Conservation (phyloP, 305 asterid genomes). For the Ruellia speciosa region DNA sequence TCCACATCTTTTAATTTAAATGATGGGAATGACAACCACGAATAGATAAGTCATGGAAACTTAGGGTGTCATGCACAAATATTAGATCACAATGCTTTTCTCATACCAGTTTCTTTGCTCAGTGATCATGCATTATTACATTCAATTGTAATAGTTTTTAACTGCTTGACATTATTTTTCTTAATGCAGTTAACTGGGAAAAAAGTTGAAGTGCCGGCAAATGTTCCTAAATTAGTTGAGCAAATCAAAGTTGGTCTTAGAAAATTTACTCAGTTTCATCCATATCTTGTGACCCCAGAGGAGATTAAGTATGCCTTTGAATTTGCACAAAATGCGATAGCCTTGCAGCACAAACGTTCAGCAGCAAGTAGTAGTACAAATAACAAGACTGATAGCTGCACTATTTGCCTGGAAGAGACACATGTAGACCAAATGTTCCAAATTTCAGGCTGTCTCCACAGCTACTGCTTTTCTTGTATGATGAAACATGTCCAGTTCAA, state of each 20-base stretch:
- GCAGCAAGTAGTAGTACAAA: conserved; percentile 21
- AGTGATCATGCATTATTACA: conserved; percentile 8
- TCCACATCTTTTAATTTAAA: too few species aligned
- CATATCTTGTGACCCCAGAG: conserved; percentile 24
- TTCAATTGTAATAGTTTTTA: conserved; percentile 4
- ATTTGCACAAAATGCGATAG: conserved; percentile 37
- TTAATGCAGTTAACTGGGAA: conserved; percentile 40
- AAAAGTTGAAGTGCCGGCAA: conserved; percentile 12
- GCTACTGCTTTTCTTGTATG: conserved; percentile 51
- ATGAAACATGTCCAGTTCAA: conserved; percentile 46
- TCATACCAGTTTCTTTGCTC: conserved; percentile 11
- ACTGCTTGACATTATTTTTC: conserved; percentile 4
- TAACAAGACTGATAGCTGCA: conserved; percentile 32
- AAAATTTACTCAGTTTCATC: conserved; percentile 20
- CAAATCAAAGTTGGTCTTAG: conserved; percentile 31
- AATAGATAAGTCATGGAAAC: background rate
- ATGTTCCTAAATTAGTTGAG: conserved; percentile 23
- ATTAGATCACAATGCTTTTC: background rate
- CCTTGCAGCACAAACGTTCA: conserved; percentile 26
- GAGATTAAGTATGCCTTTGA: conserved; percentile 35
- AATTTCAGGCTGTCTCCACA: conserved; percentile 38
- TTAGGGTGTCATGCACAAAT: background rate
- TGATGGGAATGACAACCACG: too few species aligned
- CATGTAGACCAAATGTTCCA: conserved; percentile 34
- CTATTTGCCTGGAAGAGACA: conserved; percentile 48